Conservation (phyloP, 495 filamentous ascomycete species). For the Articulospora tetracladia region DNA sequence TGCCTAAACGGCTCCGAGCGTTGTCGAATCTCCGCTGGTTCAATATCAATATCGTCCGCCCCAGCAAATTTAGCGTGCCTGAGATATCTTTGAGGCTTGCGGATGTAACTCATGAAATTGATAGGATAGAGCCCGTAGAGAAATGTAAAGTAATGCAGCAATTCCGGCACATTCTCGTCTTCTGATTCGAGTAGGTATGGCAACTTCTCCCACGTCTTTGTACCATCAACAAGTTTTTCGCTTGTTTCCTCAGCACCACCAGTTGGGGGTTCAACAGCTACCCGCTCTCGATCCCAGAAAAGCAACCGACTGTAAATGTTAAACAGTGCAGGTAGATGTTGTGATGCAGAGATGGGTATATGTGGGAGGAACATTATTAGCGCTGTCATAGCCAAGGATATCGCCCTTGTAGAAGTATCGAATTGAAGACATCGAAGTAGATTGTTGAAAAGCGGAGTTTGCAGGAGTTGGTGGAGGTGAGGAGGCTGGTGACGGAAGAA, state of each 20-base stretch:
- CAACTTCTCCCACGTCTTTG: slow-evolving; percentile 54
- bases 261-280: background rate
- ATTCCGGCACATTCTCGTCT: slow-evolving; percentile 59
- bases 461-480: slow-evolving; percentile 63
- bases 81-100: slow-evolving; percentile 68
- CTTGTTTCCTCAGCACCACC: slow-evolving; percentile 16
- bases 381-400: slow-evolving; percentile 61
- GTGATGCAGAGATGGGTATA: slow-evolving; percentile 60
- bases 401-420: slow-evolving; percentile 65
- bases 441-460: slow-evolving; percentile 62
- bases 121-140: slow-evolving; percentile 77
- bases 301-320: slow-evolving; percentile 69
- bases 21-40: slow-evolving; percentile 64
- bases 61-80: slow-evolving; percentile 57
- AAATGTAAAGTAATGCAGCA: slow-evolving; percentile 74
- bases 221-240: background rate
- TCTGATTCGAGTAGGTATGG: slow-evolving; percentile 51
- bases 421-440: slow-evolving; percentile 65
- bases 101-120: slow-evolving; percentile 72
- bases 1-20: slow-evolving; percentile 64
- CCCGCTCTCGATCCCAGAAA: slow-evolving; percentile 61
- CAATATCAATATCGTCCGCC: slow-evolving; percentile 65
- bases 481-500: slow-evolving; percentile 67
- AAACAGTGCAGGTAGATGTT: slow-evolving; percentile 63
- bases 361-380: slow-evolving; percentile 75